Evolutionary conservation across 805 yeast genomes (phyloP).

Genomic region (Starmera quercuum): DNA sequence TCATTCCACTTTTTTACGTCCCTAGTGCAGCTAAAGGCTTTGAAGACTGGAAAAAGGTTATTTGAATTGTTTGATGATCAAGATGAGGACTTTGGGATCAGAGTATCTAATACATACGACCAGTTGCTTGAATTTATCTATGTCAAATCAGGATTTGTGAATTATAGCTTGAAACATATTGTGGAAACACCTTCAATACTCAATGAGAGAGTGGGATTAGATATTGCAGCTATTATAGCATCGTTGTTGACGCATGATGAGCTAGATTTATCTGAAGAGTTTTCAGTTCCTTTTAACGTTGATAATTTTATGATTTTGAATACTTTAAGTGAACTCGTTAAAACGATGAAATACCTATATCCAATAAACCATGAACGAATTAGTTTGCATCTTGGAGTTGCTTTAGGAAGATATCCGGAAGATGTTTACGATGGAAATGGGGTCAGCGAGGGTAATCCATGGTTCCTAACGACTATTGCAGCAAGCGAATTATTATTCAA

Average conservation of each 20-base stretch:
- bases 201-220: conserved; percentile 61
- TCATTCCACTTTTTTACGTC: conserved; percentile 76
- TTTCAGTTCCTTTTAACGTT: conserved; percentile 54
- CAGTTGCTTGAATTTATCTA: conserved; percentile 20
- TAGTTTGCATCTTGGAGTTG: conserved; percentile 41
- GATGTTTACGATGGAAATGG: conserved; percentile 78
- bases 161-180: conserved; percentile 40
- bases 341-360: conserved; percentile 65
- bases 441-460: conserved; percentile 79
- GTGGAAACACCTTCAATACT: conserved; percentile 57
- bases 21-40: conserved; percentile 63
- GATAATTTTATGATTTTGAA: conserved; percentile 50
- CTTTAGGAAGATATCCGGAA: conserved; percentile 88
- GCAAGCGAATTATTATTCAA: conserved; percentile 60
- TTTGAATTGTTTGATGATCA: conserved; percentile 25
- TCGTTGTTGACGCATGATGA: conserved; percentile 35
- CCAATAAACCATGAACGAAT: conserved; percentile 60
- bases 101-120: conserved; percentile 4
- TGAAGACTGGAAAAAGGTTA: conserved; percentile 45
- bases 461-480: conserved; percentile 77
- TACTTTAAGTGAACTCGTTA: conserved; percentile 53
- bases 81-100: conserved; percentile 8
- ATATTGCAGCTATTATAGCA: conserved; percentile 58
- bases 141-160: conserved; percentile 28
- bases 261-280: conserved; percentile 27